Conservation (phyloP, 2,329 filamentous ascomycete genomes). For the Exserohilum rostratum region DNA sequence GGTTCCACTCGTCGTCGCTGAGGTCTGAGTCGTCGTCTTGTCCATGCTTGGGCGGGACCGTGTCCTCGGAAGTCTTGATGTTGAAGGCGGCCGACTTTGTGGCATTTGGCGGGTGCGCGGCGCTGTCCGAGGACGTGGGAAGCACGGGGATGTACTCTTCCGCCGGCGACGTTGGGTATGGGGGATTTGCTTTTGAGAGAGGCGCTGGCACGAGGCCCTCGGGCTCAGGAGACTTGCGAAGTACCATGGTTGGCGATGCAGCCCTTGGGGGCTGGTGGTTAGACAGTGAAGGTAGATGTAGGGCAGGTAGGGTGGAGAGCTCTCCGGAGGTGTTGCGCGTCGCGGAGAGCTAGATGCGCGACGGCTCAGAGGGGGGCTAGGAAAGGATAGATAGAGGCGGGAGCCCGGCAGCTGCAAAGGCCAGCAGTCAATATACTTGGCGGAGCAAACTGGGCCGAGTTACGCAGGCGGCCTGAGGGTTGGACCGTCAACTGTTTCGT, state of each 20-base stretch:
- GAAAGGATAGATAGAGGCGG: neutral
- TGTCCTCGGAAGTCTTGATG: constrained; percentile 41
- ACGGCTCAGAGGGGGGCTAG: neutral
- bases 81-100: constrained; percentile 49
- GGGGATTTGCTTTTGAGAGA: constrained; percentile 50
- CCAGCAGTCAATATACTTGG: neutral
- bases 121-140: constrained; percentile 23
- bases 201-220: constrained; percentile 49
- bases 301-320: neutral
- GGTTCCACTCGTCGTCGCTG: constrained; percentile 43
- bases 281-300: too few relatives aligned
- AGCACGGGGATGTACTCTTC: constrained; percentile 36
- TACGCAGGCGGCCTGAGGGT: constrained; percentile 12
- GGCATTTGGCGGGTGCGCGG: constrained; percentile 44
- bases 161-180: constrained; percentile 54
- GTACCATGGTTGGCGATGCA: constrained; percentile 49
- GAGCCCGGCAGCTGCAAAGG: neutral
- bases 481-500: neutral
- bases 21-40: constrained; percentile 37
- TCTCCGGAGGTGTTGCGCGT: constrained; percentile 1
- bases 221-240: constrained; percentile 50
- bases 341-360: neutral
- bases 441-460: constrained; percentile 2
- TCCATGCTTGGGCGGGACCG: constrained; percentile 27
- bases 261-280: neutral